phyloP scores from a whole-genome alignment of 768 basidiomycete genomes.

The Neoboletus magnificus region DNA sequence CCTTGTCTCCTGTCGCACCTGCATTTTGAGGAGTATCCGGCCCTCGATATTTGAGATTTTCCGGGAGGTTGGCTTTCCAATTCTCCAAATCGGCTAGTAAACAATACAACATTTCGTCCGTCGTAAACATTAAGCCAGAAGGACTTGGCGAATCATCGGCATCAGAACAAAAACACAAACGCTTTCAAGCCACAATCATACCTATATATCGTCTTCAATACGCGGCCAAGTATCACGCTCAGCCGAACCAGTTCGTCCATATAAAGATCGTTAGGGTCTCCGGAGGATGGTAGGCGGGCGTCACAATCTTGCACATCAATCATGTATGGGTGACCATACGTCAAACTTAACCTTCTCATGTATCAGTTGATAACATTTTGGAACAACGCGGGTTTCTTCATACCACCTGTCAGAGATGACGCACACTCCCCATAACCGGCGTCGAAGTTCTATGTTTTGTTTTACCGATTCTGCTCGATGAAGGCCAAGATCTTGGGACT shows the following conservation, averaged over 20 bases:
- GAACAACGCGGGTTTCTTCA: conserved; percentile 18
- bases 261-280: conserved; percentile 73
- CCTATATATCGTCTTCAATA: conserved; percentile 94
- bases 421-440: conserved; percentile 92
- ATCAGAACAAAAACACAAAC: conserved; percentile 6
- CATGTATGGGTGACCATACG: conserved; percentile 93
- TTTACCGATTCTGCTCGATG: conserved; percentile 89
- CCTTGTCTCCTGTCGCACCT: conserved; percentile 44
- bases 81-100: conserved; percentile 63
- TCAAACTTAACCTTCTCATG: conserved; percentile 67
- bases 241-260: conserved; percentile 90
- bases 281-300: conserved; percentile 86
- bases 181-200: conserved; percentile 25
- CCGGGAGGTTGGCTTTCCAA: conserved; percentile 80
- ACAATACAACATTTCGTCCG: conserved; percentile 69
- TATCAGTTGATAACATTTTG: conserved; percentile 1
- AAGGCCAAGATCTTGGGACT: conserved; percentile 96
- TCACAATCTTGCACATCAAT: conserved; percentile 98
- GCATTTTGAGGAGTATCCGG: conserved; percentile 60
- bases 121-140: conserved; percentile 82
- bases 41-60: conserved; percentile 74
- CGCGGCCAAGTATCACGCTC: conserved; percentile 86
- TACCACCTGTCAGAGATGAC: conserved; percentile 94
- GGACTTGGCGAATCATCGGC: conserved; percentile 47
- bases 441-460: conserved; percentile 78